Evolutionary conservation across 2,329 filamentous ascomycete genomes (phyloP).

Genomic region (Alternaria sp.): DNA sequence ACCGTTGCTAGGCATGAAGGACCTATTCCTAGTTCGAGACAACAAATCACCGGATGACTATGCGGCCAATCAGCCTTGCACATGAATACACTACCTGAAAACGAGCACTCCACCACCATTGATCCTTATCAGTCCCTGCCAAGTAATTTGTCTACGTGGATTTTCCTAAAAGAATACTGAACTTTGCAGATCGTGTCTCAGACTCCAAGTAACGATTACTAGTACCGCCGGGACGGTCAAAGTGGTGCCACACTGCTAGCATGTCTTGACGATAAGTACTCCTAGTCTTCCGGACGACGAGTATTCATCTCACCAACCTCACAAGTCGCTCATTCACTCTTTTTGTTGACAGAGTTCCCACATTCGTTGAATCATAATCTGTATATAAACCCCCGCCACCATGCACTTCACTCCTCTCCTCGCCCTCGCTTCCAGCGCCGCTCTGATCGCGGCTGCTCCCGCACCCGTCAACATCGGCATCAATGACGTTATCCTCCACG

Average conservation of each 20-base stretch:
- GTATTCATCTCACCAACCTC: neutral
- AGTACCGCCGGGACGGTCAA: neutral
- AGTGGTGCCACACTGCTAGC: neutral
- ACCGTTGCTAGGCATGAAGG: neutral
- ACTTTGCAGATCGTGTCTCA: neutral
- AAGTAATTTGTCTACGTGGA: neutral
- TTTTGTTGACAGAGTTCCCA: neutral
- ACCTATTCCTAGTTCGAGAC: conserved; percentile 1
- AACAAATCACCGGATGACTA: conserved; percentile 6
- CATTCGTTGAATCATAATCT: conserved; percentile 15
- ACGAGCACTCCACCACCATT: conserved; percentile 2
- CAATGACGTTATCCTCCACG: conserved; percentile 41
- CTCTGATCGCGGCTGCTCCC: conserved; percentile 28
- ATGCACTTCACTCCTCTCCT: conserved; percentile 33
- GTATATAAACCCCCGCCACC: neutral
- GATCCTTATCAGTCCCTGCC: neutral
- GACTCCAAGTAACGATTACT: neutral
- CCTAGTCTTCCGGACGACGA: neutral
- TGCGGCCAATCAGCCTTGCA: neutral
- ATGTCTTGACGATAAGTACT: conserved; percentile 1
- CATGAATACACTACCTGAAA: neutral
- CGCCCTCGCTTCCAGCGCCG: conserved; percentile 25
- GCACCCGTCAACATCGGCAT: conserved; percentile 23
- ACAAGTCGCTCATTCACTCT: conserved; percentile 7
- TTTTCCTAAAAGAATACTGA: neutral